Base-by-base conservation (phyloP, 2,329 filamentous ascomycete species). In the Rutstroemia sp. region DNA sequence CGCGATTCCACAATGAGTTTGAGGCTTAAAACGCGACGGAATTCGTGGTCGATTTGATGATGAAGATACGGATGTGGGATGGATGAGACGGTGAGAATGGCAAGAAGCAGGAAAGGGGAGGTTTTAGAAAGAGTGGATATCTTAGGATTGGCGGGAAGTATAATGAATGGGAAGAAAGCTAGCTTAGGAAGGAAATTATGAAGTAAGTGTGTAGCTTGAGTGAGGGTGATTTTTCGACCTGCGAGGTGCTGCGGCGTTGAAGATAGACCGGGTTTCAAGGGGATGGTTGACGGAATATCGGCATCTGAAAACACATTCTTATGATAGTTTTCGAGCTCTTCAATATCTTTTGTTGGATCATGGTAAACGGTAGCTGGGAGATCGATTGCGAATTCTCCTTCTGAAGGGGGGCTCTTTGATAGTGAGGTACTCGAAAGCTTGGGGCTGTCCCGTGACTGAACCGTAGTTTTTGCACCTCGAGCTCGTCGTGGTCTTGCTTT, bases 1-100 rank as follows among this genome's bases (percentile, higher is more conserved):
- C 82, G 78, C 0, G 80, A 80, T 3, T 78, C 75, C 0, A 81
- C 74, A 2, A 85, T 79, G 2, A 69, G 52, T 48, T 67, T 67
- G 7, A 57, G 48, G 51, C 64, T 67, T 3, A 69, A 30, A 3
- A 68, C 58, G 10, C 64, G 61, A 30, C 61, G 59, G 37, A 67
- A 69, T 48, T 68, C 65, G 52, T 67, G 58, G 27, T 66, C 61
- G 14, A 69, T 54, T 41, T 68, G 66, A n/a, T 62, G 60, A 49
- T 65, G 63, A 2, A 68, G 46, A 16, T 61, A 47, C 16, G 60
- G 57, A 47, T 67, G 57, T 54, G 42, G 47, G 14, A 61, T 61
- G 1, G 64, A 62, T 5, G 65, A 62, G 10, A 61, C 59, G 2
- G 65, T 65, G 16, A 69, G 59, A 16, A 69, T 61, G 3, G 65